phyloP scores from a whole-genome alignment of 345 rosid species.

The Kandelia obovata region DNA sequence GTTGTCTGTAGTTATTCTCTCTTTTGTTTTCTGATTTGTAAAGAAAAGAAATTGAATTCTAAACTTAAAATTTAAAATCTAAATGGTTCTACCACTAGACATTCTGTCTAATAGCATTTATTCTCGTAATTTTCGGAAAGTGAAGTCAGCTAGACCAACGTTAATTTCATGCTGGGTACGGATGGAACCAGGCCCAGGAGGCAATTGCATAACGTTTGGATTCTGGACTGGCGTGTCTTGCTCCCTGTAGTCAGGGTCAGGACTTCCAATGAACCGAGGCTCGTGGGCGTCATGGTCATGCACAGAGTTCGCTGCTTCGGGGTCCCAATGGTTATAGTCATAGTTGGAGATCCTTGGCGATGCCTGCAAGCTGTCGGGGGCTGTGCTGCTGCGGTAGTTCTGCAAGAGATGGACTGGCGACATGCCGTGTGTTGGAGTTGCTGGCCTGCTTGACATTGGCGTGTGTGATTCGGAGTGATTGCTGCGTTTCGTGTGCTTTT shows the following conservation, averaged over 20 bases:
- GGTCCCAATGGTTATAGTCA: conserved; percentile 42
- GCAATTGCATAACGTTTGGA: conserved; percentile 15
- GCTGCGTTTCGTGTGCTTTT: conserved; percentile 53
- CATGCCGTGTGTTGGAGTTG: conserved; percentile 60
- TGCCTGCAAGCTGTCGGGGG: conserved; percentile 32
- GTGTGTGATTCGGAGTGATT: conserved; percentile 43
- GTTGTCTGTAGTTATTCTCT: no score
- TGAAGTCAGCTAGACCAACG: conserved; percentile 16
- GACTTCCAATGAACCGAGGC: conserved; percentile 2
- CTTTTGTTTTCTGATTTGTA: no score
- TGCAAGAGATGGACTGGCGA: conserved; percentile 77
- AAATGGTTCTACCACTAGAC: no score
- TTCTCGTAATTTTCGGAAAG: conserved; percentile 15
- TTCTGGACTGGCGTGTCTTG: conserved; percentile 21
- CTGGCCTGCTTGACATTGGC: conserved; percentile 61
- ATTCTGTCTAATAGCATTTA: no score
- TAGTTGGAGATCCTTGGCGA: conserved; percentile 40
- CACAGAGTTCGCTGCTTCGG: conserved; percentile 43
- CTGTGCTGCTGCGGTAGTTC: conserved; percentile 39
- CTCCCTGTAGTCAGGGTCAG: conserved; percentile 14
- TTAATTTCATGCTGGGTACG: conserved; percentile 17
- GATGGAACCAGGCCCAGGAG: conserved; percentile 21
- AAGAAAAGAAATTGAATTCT: not conserved
- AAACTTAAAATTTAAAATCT: not conserved
- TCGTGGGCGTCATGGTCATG: conserved; percentile 22